These are phyloP conservation scores for Boletus rubroflammeus DNA, from an alignment of 768 basidiomycete genomes.

Conservation along the genomic window DNA sequence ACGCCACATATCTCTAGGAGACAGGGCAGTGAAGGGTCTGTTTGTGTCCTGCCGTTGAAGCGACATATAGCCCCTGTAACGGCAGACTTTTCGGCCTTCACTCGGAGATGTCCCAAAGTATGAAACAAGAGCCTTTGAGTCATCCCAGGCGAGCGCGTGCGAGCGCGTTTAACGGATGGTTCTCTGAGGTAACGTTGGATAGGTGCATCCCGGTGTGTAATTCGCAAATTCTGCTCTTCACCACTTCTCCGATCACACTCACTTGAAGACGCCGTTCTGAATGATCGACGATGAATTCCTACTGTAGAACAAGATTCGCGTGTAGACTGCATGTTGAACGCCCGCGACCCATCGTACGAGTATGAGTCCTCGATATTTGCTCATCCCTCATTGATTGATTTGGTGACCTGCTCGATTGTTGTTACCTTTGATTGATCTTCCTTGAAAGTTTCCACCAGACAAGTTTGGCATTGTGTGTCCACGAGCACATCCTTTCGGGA, in stretches of 20 bases:
- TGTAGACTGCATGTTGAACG: not conserved
- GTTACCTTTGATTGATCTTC: not conserved
- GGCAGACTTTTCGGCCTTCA: not conserved
- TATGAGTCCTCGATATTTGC: not conserved
- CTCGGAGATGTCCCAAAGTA: not conserved
- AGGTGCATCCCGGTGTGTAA: not conserved
- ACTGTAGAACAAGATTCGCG: not conserved
- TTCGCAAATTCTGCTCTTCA: conserved; percentile 4
- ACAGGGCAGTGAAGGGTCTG: not conserved
- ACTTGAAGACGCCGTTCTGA: conserved; percentile 5
- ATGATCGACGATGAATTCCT: not conserved
- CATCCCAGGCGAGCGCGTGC: not conserved
- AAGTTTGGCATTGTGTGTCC: not conserved
- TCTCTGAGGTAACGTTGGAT: conserved; percentile 8
- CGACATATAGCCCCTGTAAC: not conserved
- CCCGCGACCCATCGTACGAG: not conserved
- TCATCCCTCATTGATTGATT: not conserved
- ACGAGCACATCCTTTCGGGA: not conserved
- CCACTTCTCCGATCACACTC: conserved; percentile 11
- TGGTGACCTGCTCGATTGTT: not conserved
- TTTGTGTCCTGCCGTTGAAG: not conserved
- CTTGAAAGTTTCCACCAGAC: not conserved
- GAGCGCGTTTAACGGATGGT: not conserved
- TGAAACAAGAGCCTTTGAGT: not conserved
- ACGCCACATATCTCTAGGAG: conserved; percentile 3